These are phyloP conservation scores for Apiospora phragmitis DNA, from an alignment of 2,329 filamentous ascomycete species.

Conservation along the genomic window DNA sequence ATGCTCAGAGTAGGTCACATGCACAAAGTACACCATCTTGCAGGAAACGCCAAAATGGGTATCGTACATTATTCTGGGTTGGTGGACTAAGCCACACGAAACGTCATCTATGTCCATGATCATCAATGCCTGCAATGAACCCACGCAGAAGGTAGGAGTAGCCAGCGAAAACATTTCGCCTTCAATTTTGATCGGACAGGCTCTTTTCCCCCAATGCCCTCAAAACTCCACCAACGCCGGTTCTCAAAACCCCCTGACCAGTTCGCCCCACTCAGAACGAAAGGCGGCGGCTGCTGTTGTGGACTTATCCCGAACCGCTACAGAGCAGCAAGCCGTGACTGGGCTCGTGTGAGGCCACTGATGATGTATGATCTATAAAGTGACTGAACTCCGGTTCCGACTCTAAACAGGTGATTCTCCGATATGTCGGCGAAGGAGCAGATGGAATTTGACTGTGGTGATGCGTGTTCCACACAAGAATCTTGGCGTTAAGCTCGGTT, in stretches of 20 bases:
- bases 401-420: background rate
- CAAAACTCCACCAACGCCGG: background rate
- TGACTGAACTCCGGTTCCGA: background rate
- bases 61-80: conserved; percentile 6
- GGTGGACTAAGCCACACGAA: background rate
- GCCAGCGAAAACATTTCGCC: background rate
- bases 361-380: background rate
- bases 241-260: background rate
- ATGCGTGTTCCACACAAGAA: background rate
- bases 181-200: background rate
- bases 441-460: background rate
- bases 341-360: background rate
- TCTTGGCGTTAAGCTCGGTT: background rate
- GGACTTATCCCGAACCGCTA: background rate
- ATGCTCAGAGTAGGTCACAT: background rate
- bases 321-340: background rate
- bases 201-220: background rate
- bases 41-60: conserved; percentile 6
- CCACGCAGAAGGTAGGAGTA: background rate
- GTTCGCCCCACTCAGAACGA: background rate
- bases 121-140: background rate
- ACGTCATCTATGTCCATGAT: conserved; percentile 8
- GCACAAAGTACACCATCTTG: background rate
- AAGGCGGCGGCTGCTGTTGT: background rate
- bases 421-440: background rate